Base-by-base conservation (phyloP, 805 yeast species). In the Nakazawaea sp. region DNA sequence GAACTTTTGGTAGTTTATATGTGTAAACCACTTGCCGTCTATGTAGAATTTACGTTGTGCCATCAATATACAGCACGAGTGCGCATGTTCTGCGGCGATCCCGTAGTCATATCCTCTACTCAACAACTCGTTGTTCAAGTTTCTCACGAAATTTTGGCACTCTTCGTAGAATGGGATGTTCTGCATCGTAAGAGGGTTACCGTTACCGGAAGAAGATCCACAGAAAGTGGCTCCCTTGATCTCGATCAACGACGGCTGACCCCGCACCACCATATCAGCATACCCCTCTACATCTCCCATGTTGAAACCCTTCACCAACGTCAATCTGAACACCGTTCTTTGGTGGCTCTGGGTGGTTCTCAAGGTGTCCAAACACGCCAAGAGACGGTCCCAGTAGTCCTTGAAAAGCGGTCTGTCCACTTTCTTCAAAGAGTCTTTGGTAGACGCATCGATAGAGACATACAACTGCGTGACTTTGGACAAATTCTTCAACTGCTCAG, bases 211-310 rank as follows among this genome's bases (percentile, higher is more conserved):
- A 10, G 95, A 82, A 0, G 94, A 81, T 0, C 97, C 97, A 65
- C 96, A 87, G 62, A 85, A 88, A 0, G 97, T 88, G 10, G 95
- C 96, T 38, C 97, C 97, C 59, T 88, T 88, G 43, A 88, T 81
- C 58, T 88, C 97, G 42, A 88, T 82, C 49, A 88, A 84, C 30
- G 95, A 80, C 2, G 97, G 97, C 42, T 65, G 61, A 2, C 88
- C 96, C 39, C 78, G 70, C 42, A 71, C 81, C 15, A 89, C 92
- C 68, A 89, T 68, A 52, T 86, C 95, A 0, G 95, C 96, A 54
- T 88, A 88, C 8, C 90, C 84, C 18, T 68, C 68, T 20, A 80
- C 72, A 44, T 85, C 94, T 36, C 68, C 75, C 81, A 86, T 84
- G 50, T 88, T 88, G 65, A 89, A 89, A 3, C 95, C 96, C 56